These are phyloP conservation scores for Pseudogymnoascus sp. DNA, from an alignment of 2,329 filamentous ascomycete genomes.

Conservation along the genomic window DNA sequence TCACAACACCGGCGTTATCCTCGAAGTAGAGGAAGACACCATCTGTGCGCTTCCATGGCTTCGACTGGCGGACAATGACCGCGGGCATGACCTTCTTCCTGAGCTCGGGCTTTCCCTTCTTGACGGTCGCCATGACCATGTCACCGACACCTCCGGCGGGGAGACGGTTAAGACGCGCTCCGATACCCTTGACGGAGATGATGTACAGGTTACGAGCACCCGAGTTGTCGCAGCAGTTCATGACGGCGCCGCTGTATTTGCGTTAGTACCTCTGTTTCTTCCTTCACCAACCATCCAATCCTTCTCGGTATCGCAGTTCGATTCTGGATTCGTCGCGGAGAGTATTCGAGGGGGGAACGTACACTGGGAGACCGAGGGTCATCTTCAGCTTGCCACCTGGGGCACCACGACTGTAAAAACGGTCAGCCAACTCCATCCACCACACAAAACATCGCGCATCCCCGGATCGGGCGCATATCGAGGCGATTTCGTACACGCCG, in stretches of 20 bases:
- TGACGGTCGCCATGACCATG: slow-evolving; percentile 99
- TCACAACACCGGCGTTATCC: slow-evolving; percentile 98
- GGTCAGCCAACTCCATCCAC: slow-evolving; percentile 1
- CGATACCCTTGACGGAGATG: slow-evolving; percentile 98
- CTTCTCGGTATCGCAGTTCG: slow-evolving; percentile 9
- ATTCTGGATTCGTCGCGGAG: slow-evolving; percentile 1
- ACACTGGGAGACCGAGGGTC: slow-evolving; percentile 99
- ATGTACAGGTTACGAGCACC: slow-evolving; percentile 99
- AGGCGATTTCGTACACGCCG: not conserved
- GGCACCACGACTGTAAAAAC: slow-evolving; percentile 62
- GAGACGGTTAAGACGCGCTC: slow-evolving; percentile 94
- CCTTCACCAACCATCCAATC: slow-evolving; percentile 9
- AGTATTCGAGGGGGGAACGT: slow-evolving; percentile 43
- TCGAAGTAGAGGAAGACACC: slow-evolving; percentile 99
- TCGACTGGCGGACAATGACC: slow-evolving; percentile 96
- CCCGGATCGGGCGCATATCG: slow-evolving; percentile 6
- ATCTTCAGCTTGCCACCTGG: slow-evolving; percentile 99
- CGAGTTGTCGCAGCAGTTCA: slow-evolving; percentile 99
- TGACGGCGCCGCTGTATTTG: slow-evolving; percentile 76
- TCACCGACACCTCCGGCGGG: slow-evolving; percentile 96
- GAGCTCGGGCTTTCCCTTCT: slow-evolving; percentile 99
- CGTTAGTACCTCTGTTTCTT: slow-evolving; percentile 11
- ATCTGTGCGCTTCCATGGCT: slow-evolving; percentile 98
- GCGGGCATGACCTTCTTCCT: slow-evolving; percentile 99
- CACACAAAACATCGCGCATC: slow-evolving; percentile 5